Evolutionary conservation across 805 yeast species (phyloP).

Genomic region (Scheffersomyces amazonensis): DNA sequence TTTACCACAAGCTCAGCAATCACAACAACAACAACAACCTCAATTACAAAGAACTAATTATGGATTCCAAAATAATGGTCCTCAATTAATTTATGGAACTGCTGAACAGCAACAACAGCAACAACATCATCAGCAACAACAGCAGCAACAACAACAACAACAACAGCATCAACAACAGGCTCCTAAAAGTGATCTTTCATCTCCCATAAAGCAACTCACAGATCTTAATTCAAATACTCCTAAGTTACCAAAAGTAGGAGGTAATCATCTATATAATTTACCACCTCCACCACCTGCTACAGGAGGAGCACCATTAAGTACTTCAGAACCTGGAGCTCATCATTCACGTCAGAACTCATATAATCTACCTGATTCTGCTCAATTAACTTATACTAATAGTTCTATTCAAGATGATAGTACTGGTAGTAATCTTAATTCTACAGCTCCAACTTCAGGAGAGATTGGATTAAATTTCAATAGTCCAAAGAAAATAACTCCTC

Average conservation of each 20-base stretch:
- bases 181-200: slow-evolving; percentile 37
- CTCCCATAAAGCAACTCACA: slow-evolving; percentile 25
- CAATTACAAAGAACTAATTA: slow-evolving; percentile 2
- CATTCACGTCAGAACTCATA: slow-evolving; percentile 31
- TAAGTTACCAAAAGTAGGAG: slow-evolving; percentile 29
- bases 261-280: slow-evolving; percentile 24
- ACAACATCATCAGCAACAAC: slow-evolving; percentile 1
- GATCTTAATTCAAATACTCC: slow-evolving; percentile 23
- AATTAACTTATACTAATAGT: slow-evolving; percentile 5
- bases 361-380: slow-evolving; percentile 1
- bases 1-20: slow-evolving; percentile 8
- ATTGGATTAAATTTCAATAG: slow-evolving; percentile 37
- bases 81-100: slow-evolving; percentile 3
- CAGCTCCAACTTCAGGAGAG: slow-evolving; percentile 28
- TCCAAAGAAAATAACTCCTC: slow-evolving; percentile 40
- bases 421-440: slow-evolving; percentile 12
- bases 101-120: background rate
- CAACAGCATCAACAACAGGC: slow-evolving; percentile 2
- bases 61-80: slow-evolving; percentile 5
- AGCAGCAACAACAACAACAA: slow-evolving; percentile 3
- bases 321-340: slow-evolving; percentile 11
- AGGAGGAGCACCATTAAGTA: background rate
- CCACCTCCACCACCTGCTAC: slow-evolving; percentile 30
- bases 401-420: slow-evolving; percentile 10
- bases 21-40: slow-evolving; percentile 8